Base-by-base conservation (phyloP, 257 asterid genomes). In the Striga asiatica region DNA sequence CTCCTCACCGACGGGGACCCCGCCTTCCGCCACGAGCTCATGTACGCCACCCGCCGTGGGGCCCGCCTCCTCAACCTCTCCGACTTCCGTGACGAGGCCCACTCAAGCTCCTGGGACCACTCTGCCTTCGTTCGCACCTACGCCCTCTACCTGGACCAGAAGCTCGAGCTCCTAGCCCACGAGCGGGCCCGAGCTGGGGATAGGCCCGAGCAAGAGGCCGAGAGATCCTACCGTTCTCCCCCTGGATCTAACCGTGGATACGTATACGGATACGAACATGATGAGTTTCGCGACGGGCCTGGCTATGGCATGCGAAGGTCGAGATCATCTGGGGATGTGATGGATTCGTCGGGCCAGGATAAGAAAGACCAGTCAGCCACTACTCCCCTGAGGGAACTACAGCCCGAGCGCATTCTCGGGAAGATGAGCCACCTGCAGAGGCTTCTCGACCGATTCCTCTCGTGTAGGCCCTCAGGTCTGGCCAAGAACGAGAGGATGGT, bases 11-110 rank as follows among this genome's bases (percentile, higher is more conserved):
- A 84, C 1, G 91, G 91, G 0, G 82, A 79, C 14, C n/a, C 66
- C 3, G 51, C 74, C 56, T 84, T 84, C 47, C 94, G 73, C 70
- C 85, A 84, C 71, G 88, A 84, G 48, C 62, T 84, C 2, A 77
- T 75, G 85, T 75, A 69, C 47, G 91, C 88, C 37, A 84, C 94
- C 21, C 65, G 94, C 60, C 75, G 80, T 60, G 91, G 94, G 2
- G 71, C 83, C 35, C 72, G 89, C 70, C 16, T 84, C 72, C 57
- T 84, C 67, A 84, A 84, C 39, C 13, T 84, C 77, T 70, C 87
- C 2, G 89, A 81, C 78, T 84, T 84, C 41, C 84, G 87, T 0
- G 94, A 84, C 12, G 94, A 84, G 81, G 94, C 94, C 1, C 94
- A 84, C 70, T 81, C 94, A 0, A 76, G 65, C 49, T 71, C 88